phyloP scores from a whole-genome alignment of 345 rosid genomes.

The Psidium friedrichsthalianum region DNA sequence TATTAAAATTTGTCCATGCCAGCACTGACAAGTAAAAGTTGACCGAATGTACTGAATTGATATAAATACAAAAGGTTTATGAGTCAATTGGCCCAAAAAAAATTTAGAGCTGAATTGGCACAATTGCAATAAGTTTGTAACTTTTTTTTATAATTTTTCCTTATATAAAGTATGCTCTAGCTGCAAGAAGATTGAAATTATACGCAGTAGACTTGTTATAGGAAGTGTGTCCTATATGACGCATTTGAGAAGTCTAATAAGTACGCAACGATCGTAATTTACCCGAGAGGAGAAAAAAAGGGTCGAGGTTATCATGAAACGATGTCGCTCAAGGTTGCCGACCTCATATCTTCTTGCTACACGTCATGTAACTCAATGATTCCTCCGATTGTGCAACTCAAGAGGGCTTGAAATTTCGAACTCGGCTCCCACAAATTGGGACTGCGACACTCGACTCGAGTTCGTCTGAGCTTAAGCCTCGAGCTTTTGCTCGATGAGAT shows the following conservation, averaged over 20 bases:
- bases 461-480: no score
- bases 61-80: no score
- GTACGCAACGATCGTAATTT: background rate
- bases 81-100: no score
- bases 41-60: no score
- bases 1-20: no score
- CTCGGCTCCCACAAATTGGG: no score
- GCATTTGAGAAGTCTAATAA: background rate
- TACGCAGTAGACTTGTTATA: background rate
- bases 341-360: background rate
- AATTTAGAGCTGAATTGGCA: no score
- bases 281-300: background rate
- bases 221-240: background rate
- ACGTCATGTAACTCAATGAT: background rate
- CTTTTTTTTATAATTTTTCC: no score
- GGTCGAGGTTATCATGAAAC: background rate
- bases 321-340: background rate
- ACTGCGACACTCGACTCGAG: no score
- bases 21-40: no score
- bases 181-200: background rate
- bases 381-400: background rate
- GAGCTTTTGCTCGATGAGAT: no score
- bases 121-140: no score
- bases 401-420: background rate
- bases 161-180: background rate